These are phyloP conservation scores for Colletotrichum scovillei DNA, from an alignment of 2,329 filamentous ascomycete species.

Conservation along the genomic window DNA sequence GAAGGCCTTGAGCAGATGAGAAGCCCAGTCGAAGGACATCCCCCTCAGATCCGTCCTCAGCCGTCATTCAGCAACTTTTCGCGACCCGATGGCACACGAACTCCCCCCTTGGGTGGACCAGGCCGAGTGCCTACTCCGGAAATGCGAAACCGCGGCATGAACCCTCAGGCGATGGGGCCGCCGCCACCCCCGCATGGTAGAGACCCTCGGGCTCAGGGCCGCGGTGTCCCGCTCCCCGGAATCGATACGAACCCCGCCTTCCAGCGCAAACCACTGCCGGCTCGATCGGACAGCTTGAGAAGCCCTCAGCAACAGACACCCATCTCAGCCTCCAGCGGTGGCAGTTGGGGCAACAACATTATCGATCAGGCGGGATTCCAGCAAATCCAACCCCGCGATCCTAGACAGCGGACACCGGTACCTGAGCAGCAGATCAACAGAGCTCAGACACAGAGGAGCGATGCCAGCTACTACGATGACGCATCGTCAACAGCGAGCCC, in stretches of 20 bases:
- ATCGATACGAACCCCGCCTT: constrained; percentile 46
- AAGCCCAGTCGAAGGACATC: constrained; percentile 7
- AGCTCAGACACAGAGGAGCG: constrained; percentile 45
- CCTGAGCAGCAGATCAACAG: constrained; percentile 44
- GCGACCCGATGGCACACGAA: constrained; percentile 34
- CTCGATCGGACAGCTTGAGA: constrained; percentile 46
- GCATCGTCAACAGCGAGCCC: constrained; percentile 74
- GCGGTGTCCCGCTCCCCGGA: constrained; percentile 35
- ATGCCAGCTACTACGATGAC: constrained; percentile 69
- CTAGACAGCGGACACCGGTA: constrained; percentile 34
- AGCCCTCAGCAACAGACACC: constrained; percentile 48
- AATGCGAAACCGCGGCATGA: constrained; percentile 39
- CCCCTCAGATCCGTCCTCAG: constrained; percentile 22
- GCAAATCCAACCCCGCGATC: constrained; percentile 50
- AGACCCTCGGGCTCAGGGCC: constrained; percentile 26
- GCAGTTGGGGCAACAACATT: constrained; percentile 52
- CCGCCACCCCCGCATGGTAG: constrained; percentile 14
- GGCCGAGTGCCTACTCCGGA: constrained; percentile 34
- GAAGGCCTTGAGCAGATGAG: constrained; percentile 11
- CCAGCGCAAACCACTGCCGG: constrained; percentile 63
- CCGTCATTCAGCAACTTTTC: constrained; percentile 37
- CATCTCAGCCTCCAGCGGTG: constrained; percentile 49
- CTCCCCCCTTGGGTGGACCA: constrained; percentile 28
- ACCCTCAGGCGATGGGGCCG: constrained; percentile 39
- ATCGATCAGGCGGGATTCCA: constrained; percentile 63